Base-by-base conservation (phyloP, 2,329 filamentous ascomycete genomes). In the Lachnellula hyalina region DNA sequence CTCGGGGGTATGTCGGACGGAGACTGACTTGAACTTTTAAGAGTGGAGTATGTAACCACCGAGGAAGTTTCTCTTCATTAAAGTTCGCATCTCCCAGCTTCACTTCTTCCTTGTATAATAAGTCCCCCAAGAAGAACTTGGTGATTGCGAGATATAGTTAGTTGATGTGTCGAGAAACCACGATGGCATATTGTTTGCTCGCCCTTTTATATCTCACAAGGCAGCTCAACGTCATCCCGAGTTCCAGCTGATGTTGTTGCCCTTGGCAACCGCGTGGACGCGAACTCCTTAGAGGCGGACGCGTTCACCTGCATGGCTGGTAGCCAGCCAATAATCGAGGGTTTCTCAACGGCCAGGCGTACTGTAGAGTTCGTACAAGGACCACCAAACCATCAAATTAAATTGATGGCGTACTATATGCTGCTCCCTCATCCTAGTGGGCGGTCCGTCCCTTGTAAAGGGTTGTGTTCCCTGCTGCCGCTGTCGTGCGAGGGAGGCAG, bases 391-490 rank as follows among this genome's bases (percentile, higher is more conserved):
- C 28, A 32, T 15, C 36, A 17, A 15, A 17, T n/a, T 9, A 17
- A 15, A 17, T 15, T 17, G 36, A 15, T 6, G 36, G 36, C 5
- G 6, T 25, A 5, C 25, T 3, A 23, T 3, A 23, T 5, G 36
- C 36, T 6, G 23, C 44, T 47, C 23, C 28, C 25, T 23, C 9
- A 52, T 47, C 17, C 32, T 36, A 34, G 32, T 44, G 49, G 40
- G 21, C 41, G 49, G 49, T n/a, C 34, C 48, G 48, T 40, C 48
- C 48, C 48, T 50, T 50, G 48, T 40, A 40, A 4, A 50, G 12
- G 11, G 11, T 32, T 12, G 40, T 51, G 25, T 44, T 25, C 19
- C 19, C 42, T 45, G 42, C n/a, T 19, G 42, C 12, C 15, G 25
- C 23, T 48, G 51, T 34, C 44, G 44, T 47, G 51, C 40, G 44